Base-by-base conservation (phyloP, 108 stramenopile genomes). In the Cyclotella cryptica region DNA sequence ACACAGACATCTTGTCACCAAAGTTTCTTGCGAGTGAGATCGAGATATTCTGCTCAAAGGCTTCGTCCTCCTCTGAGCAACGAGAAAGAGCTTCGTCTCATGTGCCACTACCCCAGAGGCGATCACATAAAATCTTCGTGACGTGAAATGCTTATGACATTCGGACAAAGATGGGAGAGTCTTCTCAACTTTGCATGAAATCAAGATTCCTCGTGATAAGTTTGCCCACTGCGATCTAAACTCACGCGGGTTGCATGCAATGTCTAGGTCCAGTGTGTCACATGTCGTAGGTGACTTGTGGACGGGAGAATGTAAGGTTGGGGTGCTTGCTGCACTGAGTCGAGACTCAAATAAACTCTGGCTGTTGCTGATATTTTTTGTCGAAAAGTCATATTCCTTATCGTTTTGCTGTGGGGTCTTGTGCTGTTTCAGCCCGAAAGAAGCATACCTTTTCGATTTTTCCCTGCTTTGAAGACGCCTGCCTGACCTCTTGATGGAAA, bases 201-300 rank as follows among this genome's bases (percentile, higher is more conserved):
- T 5, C 6, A 13, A 13, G 29, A 59, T 62, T 0, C 75, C 66
- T 0, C 35, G 61, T 21, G 67, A 47, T 3, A 77, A 60, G 22
- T 45, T 41, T 62, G 58, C 55, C 76, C 76, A 77, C 28, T 69
- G 54, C 27, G 47, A 39, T 47, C 62, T 54, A 43, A 77, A 77
- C 29, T 69, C 68, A 41, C 17, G 41, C 28, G 76, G 76, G 60
- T 22, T 77, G 39, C 76, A 77, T n/a, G 18, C 24, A 22, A 77
- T n/a, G 49, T 69, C 57, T 11, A 46, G n/a, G 10, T 75, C 66
- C 15, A 75, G 57, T 35, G 43, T 22, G 27, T 18, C n/a, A 12
- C 35, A 21, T 59, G 66, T 19, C n/a, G 21, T 27, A 39, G 19
- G 29, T 68, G 30, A 59, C 22, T 22, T 39, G 17, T 13, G 49